These are phyloP conservation scores for Marasmius oreades DNA, from an alignment of 1,284 basidiomycete species.

Conservation along the genomic window DNA sequence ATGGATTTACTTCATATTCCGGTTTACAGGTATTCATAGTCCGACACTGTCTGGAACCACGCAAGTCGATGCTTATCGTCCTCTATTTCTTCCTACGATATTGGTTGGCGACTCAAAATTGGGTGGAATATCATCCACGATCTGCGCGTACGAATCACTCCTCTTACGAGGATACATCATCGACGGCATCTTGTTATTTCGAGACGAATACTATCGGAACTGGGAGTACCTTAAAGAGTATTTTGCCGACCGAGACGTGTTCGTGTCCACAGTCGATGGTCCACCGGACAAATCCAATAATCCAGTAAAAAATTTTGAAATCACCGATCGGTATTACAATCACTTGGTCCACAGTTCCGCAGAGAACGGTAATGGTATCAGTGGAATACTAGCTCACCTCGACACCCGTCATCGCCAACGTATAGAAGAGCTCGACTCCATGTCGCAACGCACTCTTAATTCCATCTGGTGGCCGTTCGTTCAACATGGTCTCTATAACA, in stretches of 20 bases:
- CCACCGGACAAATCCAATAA: slow-evolving; percentile 58
- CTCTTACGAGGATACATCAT: slow-evolving; percentile 87
- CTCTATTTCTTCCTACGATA: slow-evolving; percentile 83
- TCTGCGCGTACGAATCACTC: slow-evolving; percentile 91
- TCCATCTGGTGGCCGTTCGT: slow-evolving; percentile 98
- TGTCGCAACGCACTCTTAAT: slow-evolving; percentile 77
- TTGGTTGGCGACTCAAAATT: slow-evolving; percentile 87
- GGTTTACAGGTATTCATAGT: slow-evolving; percentile 80
- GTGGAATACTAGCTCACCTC: slow-evolving; percentile 55
- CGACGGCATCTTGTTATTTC: slow-evolving; percentile 85
- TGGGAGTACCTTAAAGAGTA: slow-evolving; percentile 79
- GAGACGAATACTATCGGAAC: slow-evolving; percentile 86
- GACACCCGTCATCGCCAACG: slow-evolving; percentile 63
- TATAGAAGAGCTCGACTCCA: slow-evolving; percentile 67
- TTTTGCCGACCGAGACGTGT: slow-evolving; percentile 71
- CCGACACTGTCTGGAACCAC: slow-evolving; percentile 85
- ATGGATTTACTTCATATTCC: not conserved
- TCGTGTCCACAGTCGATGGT: slow-evolving; percentile 51
- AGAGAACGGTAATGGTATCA: slow-evolving; percentile 36
- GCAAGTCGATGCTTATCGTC: slow-evolving; percentile 82
- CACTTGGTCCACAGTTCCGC: slow-evolving; percentile 34
- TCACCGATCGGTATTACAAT: slow-evolving; percentile 73
- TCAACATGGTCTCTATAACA: slow-evolving; percentile 78
- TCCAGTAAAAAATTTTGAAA: slow-evolving; percentile 43
- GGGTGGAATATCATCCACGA: slow-evolving; percentile 93